Evolutionary conservation across 2,329 filamentous ascomycete species (phyloP), one percentile per base, ranked within the genome.

Genomic region (Talaromyces islandicus): DNA sequence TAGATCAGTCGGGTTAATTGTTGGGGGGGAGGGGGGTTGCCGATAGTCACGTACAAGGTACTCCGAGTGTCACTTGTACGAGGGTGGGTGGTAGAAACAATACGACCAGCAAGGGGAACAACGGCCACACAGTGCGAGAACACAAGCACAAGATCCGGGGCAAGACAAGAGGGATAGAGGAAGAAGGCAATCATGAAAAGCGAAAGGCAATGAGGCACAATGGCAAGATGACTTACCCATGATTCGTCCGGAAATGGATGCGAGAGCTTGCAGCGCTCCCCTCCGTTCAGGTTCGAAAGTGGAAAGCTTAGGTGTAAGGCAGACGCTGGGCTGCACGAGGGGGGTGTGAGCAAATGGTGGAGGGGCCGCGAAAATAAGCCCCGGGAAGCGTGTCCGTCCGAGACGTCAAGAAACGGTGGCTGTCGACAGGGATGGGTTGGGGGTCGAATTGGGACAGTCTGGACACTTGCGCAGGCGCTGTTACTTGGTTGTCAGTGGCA

Each of bases 221-320:
- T 58, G 54, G 54, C 55, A 56, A 51, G 32, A 58, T 54, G 63
- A 65, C 66, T 29, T 58, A 69, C 66, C 67, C 67, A 68, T 68
- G 64, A 66, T 68, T 57, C 56, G 57, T 61, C 60, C 60, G 60
- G 53, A 56, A 59, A 38, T 60, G 63, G 61, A 61, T 50, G 57
- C 54, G 43, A 53, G 29, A 53, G 53, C 29, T 64, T 50, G 62
- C 61, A 61, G 56, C 43, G 29, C 35, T 61, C 54, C 58, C 60
- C 58, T 64, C 58, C 56, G 63, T 59, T 64, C 62, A 59, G 52
- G 55, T 52, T 56, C 54, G 32, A 54, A 46, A 56, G 52, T 29
- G 43, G 48, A 61, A 56, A 62, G 61, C 56, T 32, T 58, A 62
- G 57, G 60, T 60, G 57, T 52, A 58, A 58, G 56, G 54, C 38